Percentiles rank a stretch among this genome's conserved stretches.
Conservation (phyloP, 805 yeast species). For the Candida germanica region DNA sequence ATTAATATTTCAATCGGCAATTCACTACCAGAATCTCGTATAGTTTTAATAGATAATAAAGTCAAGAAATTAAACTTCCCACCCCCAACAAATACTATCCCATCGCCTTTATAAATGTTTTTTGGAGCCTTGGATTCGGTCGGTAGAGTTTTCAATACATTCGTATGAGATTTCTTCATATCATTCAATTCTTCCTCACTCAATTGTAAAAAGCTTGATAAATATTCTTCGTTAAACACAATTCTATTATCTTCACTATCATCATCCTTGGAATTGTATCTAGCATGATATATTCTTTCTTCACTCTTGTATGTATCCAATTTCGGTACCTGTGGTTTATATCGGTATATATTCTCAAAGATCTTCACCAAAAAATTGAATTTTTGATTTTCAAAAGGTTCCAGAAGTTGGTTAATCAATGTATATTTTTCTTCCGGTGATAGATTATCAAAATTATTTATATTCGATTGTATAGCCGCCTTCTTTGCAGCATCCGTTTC, state of each 20-base stretch:
- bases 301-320: slow-evolving; percentile 44
- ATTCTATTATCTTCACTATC: slow-evolving; percentile 24
- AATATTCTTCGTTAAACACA: slow-evolving; percentile 51
- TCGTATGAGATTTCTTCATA: slow-evolving; percentile 46
- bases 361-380: slow-evolving; percentile 39
- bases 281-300: slow-evolving; percentile 52
- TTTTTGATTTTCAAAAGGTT: slow-evolving; percentile 5
- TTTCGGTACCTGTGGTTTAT: slow-evolving; percentile 43
- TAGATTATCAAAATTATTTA: slow-evolving; percentile 11
- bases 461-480: slow-evolving; percentile 7
- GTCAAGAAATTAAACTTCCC: slow-evolving; percentile 75
- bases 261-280: slow-evolving; percentile 37
- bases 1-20: slow-evolving; percentile 82
- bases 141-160: slow-evolving; percentile 44
- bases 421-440: slow-evolving; percentile 5
- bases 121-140: slow-evolving; percentile 28
- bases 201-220: slow-evolving; percentile 48
- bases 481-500: slow-evolving; percentile 13
- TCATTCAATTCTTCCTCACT: slow-evolving; percentile 39
- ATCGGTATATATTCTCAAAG: slow-evolving; percentile 38
- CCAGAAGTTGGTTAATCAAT: slow-evolving; percentile 8
- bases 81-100: slow-evolving; percentile 75
- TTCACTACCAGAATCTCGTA: slow-evolving; percentile 63
- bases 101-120: slow-evolving; percentile 43
- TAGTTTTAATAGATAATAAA: slow-evolving; percentile 57